Evolutionary conservation across 2,329 filamentous ascomycete species (phyloP).

Genomic region (Neodidymelliopsis sp.): DNA sequence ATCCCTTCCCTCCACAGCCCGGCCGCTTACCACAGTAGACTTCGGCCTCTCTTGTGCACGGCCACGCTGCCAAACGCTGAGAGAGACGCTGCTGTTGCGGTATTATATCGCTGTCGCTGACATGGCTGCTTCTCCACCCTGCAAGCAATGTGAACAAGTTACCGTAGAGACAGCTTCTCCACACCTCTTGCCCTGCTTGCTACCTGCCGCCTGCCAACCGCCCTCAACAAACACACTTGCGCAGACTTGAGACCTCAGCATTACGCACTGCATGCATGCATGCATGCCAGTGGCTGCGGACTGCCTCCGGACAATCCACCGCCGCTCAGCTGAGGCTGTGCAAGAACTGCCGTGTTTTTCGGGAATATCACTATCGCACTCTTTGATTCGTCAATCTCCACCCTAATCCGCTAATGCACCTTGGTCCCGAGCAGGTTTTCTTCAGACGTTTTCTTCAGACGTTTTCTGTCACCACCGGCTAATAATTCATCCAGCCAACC

Average conservation of each 20-base stretch:
- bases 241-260: constrained; percentile 18
- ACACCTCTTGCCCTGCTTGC: too few species aligned
- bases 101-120: too few species aligned
- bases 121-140: too few species aligned
- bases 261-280: constrained; percentile 28
- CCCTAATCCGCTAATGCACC: constrained; percentile 4
- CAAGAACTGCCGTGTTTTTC: constrained; percentile 4
- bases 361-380: background rate
- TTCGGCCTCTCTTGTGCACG: background rate
- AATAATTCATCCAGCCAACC: background rate
- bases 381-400: constrained; percentile 6
- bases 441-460: background rate
- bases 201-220: too few species aligned
- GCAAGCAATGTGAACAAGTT: too few species aligned
- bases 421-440: background rate
- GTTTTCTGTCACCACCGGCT: background rate
- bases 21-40: constrained; percentile 8
- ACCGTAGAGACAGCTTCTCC: too few species aligned
- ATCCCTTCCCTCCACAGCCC: constrained; percentile 13
- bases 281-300: constrained; percentile 9
- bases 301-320: constrained; percentile 22
- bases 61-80: constrained; percentile 5
- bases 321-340: constrained; percentile 17
- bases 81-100: too few species aligned
- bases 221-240: constrained; percentile 11